phyloP scores from a whole-genome alignment of 2,329 filamentous ascomycete species.

The Setomelanomma holmii region DNA sequence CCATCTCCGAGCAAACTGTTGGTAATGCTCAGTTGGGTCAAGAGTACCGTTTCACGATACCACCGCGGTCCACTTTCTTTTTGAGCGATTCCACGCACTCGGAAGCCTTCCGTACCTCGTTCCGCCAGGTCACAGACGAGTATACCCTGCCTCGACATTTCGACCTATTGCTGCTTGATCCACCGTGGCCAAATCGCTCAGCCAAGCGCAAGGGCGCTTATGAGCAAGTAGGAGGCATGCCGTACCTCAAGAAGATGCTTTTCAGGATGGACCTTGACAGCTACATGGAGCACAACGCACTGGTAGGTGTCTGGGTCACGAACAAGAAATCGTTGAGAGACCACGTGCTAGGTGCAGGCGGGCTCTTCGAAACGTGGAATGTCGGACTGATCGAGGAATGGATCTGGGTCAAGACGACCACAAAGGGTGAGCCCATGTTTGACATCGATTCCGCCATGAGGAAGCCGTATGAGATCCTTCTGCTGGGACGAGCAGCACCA shows the following conservation, averaged over 20 bases:
- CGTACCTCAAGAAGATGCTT: constrained; percentile 55
- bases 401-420: constrained; percentile 79
- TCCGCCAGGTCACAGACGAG: constrained; percentile 46
- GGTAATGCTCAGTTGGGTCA: constrained; percentile 9
- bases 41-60: constrained; percentile 53
- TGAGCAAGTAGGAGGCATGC: constrained; percentile 55
- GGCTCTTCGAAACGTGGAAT: constrained; percentile 72
- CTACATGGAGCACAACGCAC: constrained; percentile 42
- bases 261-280: constrained; percentile 56
- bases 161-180: constrained; percentile 74
- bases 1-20: constrained; percentile 23
- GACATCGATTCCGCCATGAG: constrained; percentile 68
- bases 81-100: constrained; percentile 54
- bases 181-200: constrained; percentile 83
- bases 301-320: constrained; percentile 79
- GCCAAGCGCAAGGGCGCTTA: constrained; percentile 65
- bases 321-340: constrained; percentile 69
- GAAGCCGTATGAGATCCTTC: constrained; percentile 77
- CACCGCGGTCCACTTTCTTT: constrained; percentile 59
- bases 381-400: constrained; percentile 73
- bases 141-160: constrained; percentile 61
- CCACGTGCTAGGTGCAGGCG: constrained; percentile 61
- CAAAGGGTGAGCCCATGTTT: constrained; percentile 68
- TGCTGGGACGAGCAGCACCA: constrained; percentile 61
- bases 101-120: constrained; percentile 45